A percentile compares a stretch with the other conserved stretches of the same genome.
These are phyloP conservation scores for Zea luxurians DNA, from an alignment of 176 grass and related monocot species.

Conservation along the genomic window DNA sequence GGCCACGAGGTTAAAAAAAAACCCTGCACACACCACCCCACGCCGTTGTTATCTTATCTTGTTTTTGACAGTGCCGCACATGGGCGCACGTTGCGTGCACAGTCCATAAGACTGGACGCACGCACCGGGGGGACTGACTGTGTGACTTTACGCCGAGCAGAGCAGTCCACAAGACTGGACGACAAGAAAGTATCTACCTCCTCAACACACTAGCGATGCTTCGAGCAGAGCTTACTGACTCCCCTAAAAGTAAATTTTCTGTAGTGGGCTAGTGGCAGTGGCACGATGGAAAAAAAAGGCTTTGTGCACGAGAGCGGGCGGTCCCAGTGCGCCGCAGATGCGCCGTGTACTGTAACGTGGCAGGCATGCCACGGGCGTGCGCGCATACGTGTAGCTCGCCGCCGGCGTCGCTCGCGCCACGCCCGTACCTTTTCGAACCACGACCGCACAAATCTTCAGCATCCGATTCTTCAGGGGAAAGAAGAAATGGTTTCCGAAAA, in stretches of 20 bases:
- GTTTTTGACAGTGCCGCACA: background rate
- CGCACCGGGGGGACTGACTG: background rate
- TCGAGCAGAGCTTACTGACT: background rate
- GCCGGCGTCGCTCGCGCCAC: background rate
- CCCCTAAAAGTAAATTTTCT: background rate
- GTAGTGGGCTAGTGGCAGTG: background rate
- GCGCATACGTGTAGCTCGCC: background rate
- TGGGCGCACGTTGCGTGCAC: background rate
- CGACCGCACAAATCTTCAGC: background rate
- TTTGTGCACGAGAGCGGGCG: background rate
- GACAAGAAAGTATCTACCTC: slow-evolving; percentile 1
- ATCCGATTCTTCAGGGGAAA: too few relatives aligned
- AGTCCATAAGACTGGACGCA: background rate
- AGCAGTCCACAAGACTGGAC: background rate
- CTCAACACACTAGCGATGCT: background rate
- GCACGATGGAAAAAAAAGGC: background rate
- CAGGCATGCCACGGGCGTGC: slow-evolving; percentile 9
- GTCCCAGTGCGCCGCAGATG: slow-evolving; percentile 4
- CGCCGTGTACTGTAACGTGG: slow-evolving; percentile 29
- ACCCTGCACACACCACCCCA: background rate
- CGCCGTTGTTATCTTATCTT: background rate
- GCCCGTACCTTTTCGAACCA: background rate
- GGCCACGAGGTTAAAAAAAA: background rate
- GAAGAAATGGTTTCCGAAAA: background rate
- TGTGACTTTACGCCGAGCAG: background rate